Conservation (phyloP, 768 basidiomycete genomes). For the Termitomyces sp. region DNA sequence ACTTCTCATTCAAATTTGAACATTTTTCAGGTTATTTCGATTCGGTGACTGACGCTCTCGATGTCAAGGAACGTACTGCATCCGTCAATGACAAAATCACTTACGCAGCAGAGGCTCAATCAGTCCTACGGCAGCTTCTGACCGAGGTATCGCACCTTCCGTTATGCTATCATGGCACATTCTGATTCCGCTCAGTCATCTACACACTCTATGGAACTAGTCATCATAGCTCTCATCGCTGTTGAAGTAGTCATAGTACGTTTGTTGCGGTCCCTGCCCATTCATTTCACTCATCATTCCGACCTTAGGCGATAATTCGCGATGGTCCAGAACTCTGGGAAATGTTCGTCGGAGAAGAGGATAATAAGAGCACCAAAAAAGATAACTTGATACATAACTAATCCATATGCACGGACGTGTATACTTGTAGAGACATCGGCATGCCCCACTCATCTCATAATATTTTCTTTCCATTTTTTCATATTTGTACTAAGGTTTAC, state of each 20-base stretch:
- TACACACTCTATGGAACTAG: constrained; percentile 87
- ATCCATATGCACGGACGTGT: not conserved
- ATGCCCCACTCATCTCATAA: not conserved
- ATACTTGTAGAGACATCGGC: not conserved
- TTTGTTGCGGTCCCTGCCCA: constrained; percentile 3
- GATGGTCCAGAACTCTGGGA: constrained; percentile 76
- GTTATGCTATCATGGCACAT: not conserved
- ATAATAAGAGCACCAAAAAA: constrained; percentile 14
- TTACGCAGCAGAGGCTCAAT: constrained; percentile 86
- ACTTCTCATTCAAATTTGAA: not conserved
- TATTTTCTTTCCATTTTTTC: not conserved
- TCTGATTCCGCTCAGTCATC: constrained; percentile 55
- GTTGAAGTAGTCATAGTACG: constrained; percentile 91
- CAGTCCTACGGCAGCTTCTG: constrained; percentile 80
- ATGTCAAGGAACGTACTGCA: constrained; percentile 75
- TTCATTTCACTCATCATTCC: not conserved
- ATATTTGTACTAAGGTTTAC: not conserved
- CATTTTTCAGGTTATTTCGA: constrained; percentile 67
- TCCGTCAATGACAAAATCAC: constrained; percentile 91
- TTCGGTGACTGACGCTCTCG: constrained; percentile 77
- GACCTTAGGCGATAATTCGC: constrained; percentile 61
- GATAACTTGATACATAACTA: not conserved
- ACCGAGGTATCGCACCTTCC: constrained; percentile 55
- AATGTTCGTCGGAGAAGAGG: constrained; percentile 34
- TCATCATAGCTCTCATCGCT: constrained; percentile 92